These are phyloP conservation scores for Rhizoclosmatium globosum DNA, from an alignment of 192 early-diverging fungal species.

Conservation along the genomic window DNA sequence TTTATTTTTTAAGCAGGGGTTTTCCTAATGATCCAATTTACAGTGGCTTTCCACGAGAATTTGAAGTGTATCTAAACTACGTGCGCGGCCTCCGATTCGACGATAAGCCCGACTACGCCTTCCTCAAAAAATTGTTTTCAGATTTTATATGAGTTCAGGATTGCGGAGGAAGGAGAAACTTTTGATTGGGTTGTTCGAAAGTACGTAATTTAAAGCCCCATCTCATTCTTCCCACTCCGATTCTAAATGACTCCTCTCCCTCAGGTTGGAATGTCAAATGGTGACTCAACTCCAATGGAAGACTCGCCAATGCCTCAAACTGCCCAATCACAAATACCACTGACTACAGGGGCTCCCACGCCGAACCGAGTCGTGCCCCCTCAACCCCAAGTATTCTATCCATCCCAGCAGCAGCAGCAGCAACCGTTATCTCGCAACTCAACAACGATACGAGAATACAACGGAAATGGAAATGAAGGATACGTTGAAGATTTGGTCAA, in stretches of 20 bases:
- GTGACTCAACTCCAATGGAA: no score
- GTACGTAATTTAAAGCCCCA: no score
- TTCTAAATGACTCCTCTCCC: no score
- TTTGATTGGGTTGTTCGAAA: conserved; percentile 20
- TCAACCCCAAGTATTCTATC: no score
- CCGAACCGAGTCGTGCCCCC: no score
- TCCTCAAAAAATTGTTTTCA: conserved; percentile 85
- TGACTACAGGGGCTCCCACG: no score
- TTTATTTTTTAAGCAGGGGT: neutral
- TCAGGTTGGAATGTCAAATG: no score
- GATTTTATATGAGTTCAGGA: conserved; percentile 85
- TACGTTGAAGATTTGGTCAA: no score
- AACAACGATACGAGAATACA: no score
- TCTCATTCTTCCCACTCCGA: no score
- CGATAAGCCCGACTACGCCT: conserved; percentile 91
- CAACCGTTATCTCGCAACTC: no score
- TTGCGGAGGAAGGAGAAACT: neutral
- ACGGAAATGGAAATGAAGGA: neutral
- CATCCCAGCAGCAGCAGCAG: conserved; percentile 3
- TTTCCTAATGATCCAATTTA: conserved; percentile 3
- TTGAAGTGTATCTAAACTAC: conserved; percentile 89
- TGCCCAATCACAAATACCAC: neutral
- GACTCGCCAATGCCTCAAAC: neutral
- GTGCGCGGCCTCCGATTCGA: conserved; percentile 86
- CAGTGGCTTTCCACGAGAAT: conserved; percentile 81